Conservation (phyloP, 2,329 filamentous ascomycete genomes). For the Helotiales sp. region DNA sequence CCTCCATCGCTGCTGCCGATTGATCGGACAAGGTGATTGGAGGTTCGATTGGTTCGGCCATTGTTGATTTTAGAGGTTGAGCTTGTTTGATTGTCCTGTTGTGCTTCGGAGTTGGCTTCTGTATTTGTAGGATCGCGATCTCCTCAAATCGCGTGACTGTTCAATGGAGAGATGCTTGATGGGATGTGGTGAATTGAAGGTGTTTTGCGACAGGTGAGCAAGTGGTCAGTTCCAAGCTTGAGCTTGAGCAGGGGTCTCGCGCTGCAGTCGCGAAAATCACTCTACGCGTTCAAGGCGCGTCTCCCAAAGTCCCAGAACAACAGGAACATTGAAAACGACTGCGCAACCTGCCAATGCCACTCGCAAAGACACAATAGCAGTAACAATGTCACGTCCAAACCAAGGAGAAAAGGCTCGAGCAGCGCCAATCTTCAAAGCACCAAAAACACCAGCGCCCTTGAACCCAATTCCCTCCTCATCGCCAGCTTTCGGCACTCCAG, state of each 20-base stretch:
- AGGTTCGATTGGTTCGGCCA: slow-evolving; percentile 33
- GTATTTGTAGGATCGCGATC: neutral
- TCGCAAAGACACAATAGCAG: neutral
- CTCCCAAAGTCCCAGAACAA: neutral
- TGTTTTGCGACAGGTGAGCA: slow-evolving; percentile 2
- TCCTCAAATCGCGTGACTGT: neutral
- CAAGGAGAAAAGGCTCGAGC: slow-evolving; percentile 26
- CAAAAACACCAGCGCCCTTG: slow-evolving; percentile 26
- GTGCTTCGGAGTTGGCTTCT: neutral
- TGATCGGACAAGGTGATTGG: slow-evolving; percentile 22
- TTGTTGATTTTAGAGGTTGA: slow-evolving; percentile 11
- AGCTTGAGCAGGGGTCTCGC: neutral
- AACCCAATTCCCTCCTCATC: slow-evolving; percentile 83
- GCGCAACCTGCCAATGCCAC: neutral
- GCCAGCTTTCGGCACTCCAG: slow-evolving; percentile 84
- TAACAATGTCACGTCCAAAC: slow-evolving; percentile 29
- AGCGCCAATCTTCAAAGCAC: slow-evolving; percentile 31
- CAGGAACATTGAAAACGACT: neutral
- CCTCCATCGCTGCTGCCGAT: slow-evolving; percentile 28
- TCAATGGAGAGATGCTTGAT: neutral
- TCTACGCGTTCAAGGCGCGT: slow-evolving; percentile 1
- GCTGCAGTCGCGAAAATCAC: neutral
- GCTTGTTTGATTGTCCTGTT: neutral
- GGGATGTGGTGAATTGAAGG: neutral
- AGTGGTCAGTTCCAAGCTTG: neutral